Evolutionary conservation across 1,284 basidiomycete species (phyloP).

Genomic region (Cutaneotrichosporon cavernicola): DNA sequence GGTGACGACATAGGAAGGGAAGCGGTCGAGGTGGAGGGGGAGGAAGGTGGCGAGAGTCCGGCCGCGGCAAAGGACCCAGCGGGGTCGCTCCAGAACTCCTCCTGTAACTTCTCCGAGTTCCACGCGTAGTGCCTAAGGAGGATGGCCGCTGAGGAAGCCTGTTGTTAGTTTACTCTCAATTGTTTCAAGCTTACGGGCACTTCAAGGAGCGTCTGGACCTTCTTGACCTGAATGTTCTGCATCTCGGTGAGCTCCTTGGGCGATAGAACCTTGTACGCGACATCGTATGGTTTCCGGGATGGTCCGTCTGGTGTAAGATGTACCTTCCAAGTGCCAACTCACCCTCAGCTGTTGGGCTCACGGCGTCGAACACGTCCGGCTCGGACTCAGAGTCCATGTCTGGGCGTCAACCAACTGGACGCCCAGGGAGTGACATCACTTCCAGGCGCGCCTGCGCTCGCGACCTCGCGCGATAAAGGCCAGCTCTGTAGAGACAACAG

Average conservation of each 20-base stretch:
- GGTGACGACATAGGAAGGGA: conserved; percentile 31
- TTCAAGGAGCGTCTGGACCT: conserved; percentile 79
- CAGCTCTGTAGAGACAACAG: too few species aligned
- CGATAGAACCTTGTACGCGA: conserved; percentile 61
- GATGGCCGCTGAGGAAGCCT: conserved; percentile 65
- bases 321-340: conserved; percentile 16
- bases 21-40: conserved; percentile 41
- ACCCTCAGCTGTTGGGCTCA: conserved; percentile 49
- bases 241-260: conserved; percentile 75
- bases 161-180: conserved; percentile 12
- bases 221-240: conserved; percentile 74
- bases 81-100: conserved; percentile 90
- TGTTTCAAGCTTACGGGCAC: conserved; percentile 66
- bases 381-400: conserved; percentile 39
- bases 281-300: conserved; percentile 51
- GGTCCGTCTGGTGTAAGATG: conserved; percentile 34
- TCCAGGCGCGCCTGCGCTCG: background rate
- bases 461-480: too few species aligned
- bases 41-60: conserved; percentile 58
- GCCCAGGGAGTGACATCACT: background rate
- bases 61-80: conserved; percentile 68
- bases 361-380: conserved; percentile 46
- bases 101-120: conserved; percentile 96
- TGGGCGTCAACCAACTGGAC: conserved; percentile 13
- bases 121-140: conserved; percentile 83